Conservation (phyloP, 495 filamentous ascomycete species). For the Gamarada debralockiae region DNA sequence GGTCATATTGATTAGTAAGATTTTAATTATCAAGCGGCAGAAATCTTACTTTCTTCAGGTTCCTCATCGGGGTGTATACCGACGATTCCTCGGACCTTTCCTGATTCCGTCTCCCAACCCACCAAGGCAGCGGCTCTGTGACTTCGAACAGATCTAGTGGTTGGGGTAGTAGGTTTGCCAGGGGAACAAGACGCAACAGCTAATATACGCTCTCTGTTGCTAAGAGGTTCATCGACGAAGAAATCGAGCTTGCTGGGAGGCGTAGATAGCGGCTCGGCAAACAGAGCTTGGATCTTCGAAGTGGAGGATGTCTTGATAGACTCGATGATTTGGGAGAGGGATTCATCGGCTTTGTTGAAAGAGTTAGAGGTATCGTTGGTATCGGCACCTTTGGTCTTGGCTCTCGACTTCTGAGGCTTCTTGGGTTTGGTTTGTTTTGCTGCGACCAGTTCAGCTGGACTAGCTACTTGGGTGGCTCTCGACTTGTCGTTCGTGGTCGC, state of each 20-base stretch:
- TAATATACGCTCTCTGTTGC: too few relatives aligned
- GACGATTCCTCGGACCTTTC: neutral
- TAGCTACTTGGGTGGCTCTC: too few relatives aligned
- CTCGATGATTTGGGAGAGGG: too few relatives aligned
- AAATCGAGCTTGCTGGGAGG: neutral
- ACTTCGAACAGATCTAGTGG: neutral
- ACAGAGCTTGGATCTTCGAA: neutral
- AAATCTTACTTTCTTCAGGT: constrained; percentile 7
- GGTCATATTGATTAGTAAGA: neutral
- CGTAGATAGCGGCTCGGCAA: neutral
- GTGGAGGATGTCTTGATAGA: neutral
- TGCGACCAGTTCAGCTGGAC: too few relatives aligned
- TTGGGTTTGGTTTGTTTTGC: too few relatives aligned
- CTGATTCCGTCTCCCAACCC: neutral
- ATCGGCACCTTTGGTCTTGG: too few relatives aligned
- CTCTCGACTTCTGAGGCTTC: neutral
- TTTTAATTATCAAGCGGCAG: neutral
- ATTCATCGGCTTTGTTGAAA: too few relatives aligned
- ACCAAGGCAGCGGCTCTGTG: neutral
- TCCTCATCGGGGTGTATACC: neutral
- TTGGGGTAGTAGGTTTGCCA: neutral
- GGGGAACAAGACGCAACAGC: neutral
- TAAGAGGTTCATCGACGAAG: neutral
- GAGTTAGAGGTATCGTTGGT: neutral
- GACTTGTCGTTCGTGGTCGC: too few relatives aligned